These are phyloP conservation scores for Naganishia kalamii DNA, from an alignment of 768 basidiomycete genomes.

Conservation along the genomic window DNA sequence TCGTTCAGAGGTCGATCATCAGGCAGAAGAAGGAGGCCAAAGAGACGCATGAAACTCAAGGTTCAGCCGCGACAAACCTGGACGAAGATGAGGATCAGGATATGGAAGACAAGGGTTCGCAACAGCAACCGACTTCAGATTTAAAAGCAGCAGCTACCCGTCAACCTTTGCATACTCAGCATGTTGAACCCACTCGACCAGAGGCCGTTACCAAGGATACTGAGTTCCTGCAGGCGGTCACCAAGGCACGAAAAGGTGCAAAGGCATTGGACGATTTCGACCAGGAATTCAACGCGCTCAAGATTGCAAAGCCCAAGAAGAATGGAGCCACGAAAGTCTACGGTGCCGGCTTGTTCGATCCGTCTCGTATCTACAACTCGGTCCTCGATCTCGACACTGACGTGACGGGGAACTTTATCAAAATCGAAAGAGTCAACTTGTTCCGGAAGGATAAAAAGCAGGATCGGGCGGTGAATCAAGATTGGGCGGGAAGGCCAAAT, in stretches of 20 bases:
- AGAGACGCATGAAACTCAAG: constrained; percentile 2
- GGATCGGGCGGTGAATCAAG: not conserved
- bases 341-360: constrained; percentile 5
- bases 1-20: constrained; percentile 28
- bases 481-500: constrained; percentile 35
- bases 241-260: constrained; percentile 34
- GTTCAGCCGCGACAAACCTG: not conserved
- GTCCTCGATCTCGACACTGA: constrained; percentile 40
- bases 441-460: constrained; percentile 30
- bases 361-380: constrained; percentile 27
- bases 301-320: constrained; percentile 35
- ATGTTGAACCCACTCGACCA: constrained; percentile 9
- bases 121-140: not conserved
- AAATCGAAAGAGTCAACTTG: constrained; percentile 41
- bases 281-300: constrained; percentile 42
- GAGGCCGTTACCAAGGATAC: constrained; percentile 29
- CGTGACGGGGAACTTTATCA: constrained; percentile 43
- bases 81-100: constrained; percentile 23
- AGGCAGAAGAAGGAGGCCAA: constrained; percentile 23
- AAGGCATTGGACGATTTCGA: constrained; percentile 42
- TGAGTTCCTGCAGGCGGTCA: constrained; percentile 38
- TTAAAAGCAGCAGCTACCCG: constrained; percentile 11
- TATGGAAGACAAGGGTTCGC: not conserved
- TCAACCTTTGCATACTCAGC: not conserved
- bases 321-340: constrained; percentile 2